phyloP scores from a whole-genome alignment of 768 basidiomycete species.

The Ephemerocybe angulata region DNA sequence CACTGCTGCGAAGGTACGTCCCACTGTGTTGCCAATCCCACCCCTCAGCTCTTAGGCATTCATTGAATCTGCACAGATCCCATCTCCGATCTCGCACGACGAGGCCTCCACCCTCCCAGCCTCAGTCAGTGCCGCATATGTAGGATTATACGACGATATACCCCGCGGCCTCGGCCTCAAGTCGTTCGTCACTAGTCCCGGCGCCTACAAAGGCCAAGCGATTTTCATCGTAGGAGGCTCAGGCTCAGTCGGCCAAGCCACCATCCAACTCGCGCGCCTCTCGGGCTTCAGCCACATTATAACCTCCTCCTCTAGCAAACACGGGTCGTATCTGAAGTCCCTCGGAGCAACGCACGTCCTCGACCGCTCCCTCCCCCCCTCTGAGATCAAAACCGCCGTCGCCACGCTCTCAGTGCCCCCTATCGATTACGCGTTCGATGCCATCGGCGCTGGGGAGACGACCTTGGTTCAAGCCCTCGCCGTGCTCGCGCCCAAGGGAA shows the following conservation, averaged over 20 bases:
- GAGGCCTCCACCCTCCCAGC: constrained; percentile 40
- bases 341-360: no score
- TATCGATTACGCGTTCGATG: no score
- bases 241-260: constrained; percentile 23
- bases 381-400: no score
- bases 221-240: constrained; percentile 29
- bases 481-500: no score
- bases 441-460: no score
- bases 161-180: constrained; percentile 22
- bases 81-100: constrained; percentile 26
- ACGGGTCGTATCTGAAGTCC: constrained; percentile 28
- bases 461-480: no score
- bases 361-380: no score
- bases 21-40: no score
- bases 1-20: constrained; percentile 34
- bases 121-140: constrained; percentile 32
- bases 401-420: no score
- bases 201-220: constrained; percentile 28
- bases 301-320: constrained; percentile 29
- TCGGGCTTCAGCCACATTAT: constrained; percentile 42
- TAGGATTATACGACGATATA: constrained; percentile 29
- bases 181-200: constrained; percentile 23
- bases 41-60: no score
- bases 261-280: constrained; percentile 33
- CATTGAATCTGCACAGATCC: no score